Evolutionary conservation across 2,329 filamentous ascomycete genomes (phyloP), one percentile per base, ranked within the genome.

Genomic region (Pseudonectria buxi): DNA sequence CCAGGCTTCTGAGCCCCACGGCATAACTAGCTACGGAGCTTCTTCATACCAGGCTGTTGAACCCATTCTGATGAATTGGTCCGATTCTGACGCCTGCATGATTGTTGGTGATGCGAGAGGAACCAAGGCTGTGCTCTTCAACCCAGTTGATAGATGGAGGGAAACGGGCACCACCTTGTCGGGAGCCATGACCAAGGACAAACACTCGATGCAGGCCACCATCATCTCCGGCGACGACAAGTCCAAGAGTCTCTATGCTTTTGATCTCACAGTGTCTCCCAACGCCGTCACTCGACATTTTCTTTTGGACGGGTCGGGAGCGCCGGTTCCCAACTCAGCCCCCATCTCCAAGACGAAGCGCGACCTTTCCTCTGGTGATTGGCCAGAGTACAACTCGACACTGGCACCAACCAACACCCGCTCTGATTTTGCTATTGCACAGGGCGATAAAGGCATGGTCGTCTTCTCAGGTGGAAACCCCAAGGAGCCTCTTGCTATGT

Each of bases 311-410:
- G 70, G 71, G 10, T 67, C 70, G 27, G 84, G 83, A 12, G 69
- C 54, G 42, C 71, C 59, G 28, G 74, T 68, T 54, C 63, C 49
- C 32, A 67, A 64, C 34, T 65, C 73, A 6, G 55, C 58, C 10
- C 63, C 72, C 1, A 54, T 72, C n/a, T 45, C 24, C 53, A 51
- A 47, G 15, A 33, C 27, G 29, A 52, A 53, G 39, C 51, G 51
- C 10, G 54, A 69, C 12, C 59, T 85, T 22, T 79, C 76, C 1
- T 55, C 80, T 16, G 64, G 63, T 14, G 67, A 79, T 50, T 94
- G 86, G 78, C 88, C 89, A 2, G 53, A 69, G 3, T 95, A 95
- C 61, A 89, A 95, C 61, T 71, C 66, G 34, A 83, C 80, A 1
- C 61, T 81, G 28, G 89, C 84, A 0, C 84, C 89, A 0, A 51